Evolutionary conservation across 75 land plant genomes (phyloP).

Genomic region (Selaginella moellendorffii): DNA sequence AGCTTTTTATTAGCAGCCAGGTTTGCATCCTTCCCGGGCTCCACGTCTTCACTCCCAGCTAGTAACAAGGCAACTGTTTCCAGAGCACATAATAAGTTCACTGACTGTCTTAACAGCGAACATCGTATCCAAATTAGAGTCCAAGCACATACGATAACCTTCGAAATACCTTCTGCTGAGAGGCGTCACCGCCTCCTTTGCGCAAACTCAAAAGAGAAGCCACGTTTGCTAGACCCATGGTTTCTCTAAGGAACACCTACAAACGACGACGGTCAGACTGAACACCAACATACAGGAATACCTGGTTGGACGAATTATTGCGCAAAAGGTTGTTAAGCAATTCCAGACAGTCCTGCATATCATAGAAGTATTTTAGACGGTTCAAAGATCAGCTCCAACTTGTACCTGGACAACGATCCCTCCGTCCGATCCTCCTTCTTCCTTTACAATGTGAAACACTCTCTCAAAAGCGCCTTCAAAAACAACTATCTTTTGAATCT

Average conservation of each 20-base stretch:
- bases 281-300: constrained; percentile 12
- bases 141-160: no score
- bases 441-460: constrained; percentile 81
- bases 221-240: constrained; percentile 66
- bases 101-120: constrained; percentile 49
- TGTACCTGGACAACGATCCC: constrained; percentile 99
- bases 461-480: constrained; percentile 99
- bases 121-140: no score
- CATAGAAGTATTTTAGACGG: no score
- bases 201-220: constrained; percentile 61
- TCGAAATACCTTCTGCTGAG: constrained; percentile 97
- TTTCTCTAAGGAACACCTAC: constrained; percentile 71
- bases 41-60: constrained; percentile 44
- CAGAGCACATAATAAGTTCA: constrained; percentile 74
- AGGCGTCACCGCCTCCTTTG: constrained; percentile 55
- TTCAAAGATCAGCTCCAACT: neutral
- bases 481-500: constrained; percentile 96
- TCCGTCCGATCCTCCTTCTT: constrained; percentile 96
- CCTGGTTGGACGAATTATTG: constrained; percentile 89
- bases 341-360: constrained; percentile 84
- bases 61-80: constrained; percentile 69
- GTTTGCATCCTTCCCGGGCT: constrained; percentile 64
- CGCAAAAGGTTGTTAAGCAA: constrained; percentile 87
- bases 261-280: neutral
- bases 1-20: constrained; percentile 57